Percentiles rank a stretch among this genome's conserved stretches.
Evolutionary conservation across 805 yeast species (phyloP).

Genomic region (Candida krabiensis): DNA sequence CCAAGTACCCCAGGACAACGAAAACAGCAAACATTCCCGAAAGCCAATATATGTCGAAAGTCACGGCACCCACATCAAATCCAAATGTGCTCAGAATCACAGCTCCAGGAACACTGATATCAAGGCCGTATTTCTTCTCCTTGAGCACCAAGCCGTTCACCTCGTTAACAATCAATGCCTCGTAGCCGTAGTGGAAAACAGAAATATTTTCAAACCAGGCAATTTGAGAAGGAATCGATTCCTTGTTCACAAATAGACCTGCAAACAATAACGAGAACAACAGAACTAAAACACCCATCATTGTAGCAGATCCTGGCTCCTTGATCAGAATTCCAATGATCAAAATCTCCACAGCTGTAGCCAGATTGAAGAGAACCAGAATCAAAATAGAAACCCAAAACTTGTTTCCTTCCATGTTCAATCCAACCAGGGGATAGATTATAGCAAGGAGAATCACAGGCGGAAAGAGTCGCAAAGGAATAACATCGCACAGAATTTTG

Average conservation of each 20-base stretch:
- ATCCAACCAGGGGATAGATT: slow-evolving; percentile 86
- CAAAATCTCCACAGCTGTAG: slow-evolving; percentile 80
- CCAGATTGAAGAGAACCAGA: slow-evolving; percentile 79
- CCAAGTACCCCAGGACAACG: slow-evolving; percentile 67
- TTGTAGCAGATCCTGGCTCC: slow-evolving; percentile 90
- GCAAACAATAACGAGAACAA: slow-evolving; percentile 88
- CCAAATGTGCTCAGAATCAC: slow-evolving; percentile 95
- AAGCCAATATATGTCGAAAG: slow-evolving; percentile 64
- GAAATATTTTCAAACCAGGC: slow-evolving; percentile 81
- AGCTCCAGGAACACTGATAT: slow-evolving; percentile 97
- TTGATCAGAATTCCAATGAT: slow-evolving; percentile 84
- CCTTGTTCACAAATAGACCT: slow-evolving; percentile 88
- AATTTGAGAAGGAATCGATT: slow-evolving; percentile 47
- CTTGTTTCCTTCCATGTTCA: slow-evolving; percentile 74
- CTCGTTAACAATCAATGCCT: slow-evolving; percentile 88
- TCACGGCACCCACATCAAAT: slow-evolving; percentile 75
- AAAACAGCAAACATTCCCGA: slow-evolving; percentile 58
- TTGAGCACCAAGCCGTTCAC: slow-evolving; percentile 80
- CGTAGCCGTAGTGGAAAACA: slow-evolving; percentile 94
- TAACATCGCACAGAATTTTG: slow-evolving; percentile 84
- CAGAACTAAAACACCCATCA: slow-evolving; percentile 80
- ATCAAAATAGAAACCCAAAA: slow-evolving; percentile 69
- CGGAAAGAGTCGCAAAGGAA: slow-evolving; percentile 93
- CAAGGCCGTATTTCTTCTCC: slow-evolving; percentile 88
- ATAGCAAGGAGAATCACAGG: slow-evolving; percentile 80